Evolutionary conservation across 1,284 basidiomycete species (phyloP).

Genomic region (Ganoderma multipileum): DNA sequence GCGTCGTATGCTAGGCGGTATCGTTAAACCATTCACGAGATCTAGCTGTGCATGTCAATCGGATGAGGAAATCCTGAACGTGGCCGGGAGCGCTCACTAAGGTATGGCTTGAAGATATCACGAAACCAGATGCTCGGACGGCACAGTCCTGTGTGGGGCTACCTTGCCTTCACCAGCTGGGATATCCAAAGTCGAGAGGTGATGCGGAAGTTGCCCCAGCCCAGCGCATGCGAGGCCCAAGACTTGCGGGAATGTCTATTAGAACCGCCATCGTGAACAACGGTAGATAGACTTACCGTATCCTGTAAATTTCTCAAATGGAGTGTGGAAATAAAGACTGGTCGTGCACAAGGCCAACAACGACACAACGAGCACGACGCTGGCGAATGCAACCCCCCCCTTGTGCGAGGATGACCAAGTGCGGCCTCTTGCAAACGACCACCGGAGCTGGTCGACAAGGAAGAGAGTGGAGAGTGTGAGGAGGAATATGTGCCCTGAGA

Average conservation of each 20-base stretch:
- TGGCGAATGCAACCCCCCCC: slow-evolving; percentile 51
- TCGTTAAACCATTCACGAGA: background rate
- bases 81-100: background rate
- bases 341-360: slow-evolving; percentile 83
- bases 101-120: background rate
- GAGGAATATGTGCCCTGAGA: slow-evolving; percentile 95
- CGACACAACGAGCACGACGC: slow-evolving; percentile 71
- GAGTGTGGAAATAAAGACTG: slow-evolving; percentile 90
- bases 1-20: background rate
- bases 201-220: slow-evolving; percentile 18
- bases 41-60: background rate
- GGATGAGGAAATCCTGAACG: background rate
- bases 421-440: slow-evolving; percentile 46
- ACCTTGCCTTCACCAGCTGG: background rate
- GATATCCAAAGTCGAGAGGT: background rate
- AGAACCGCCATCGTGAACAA: background rate
- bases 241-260: slow-evolving; percentile 5
- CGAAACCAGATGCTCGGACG: background rate
- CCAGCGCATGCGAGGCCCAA: slow-evolving; percentile 21
- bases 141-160: background rate
- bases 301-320: slow-evolving; percentile 87
- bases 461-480: slow-evolving; percentile 86
- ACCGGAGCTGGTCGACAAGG: slow-evolving; percentile 76
- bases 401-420: slow-evolving; percentile 52
- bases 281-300: slow-evolving; percentile 60